Evolutionary conservation across 768 basidiomycete species (phyloP).

Genomic region (Lepiota brunneoincarnata): DNA sequence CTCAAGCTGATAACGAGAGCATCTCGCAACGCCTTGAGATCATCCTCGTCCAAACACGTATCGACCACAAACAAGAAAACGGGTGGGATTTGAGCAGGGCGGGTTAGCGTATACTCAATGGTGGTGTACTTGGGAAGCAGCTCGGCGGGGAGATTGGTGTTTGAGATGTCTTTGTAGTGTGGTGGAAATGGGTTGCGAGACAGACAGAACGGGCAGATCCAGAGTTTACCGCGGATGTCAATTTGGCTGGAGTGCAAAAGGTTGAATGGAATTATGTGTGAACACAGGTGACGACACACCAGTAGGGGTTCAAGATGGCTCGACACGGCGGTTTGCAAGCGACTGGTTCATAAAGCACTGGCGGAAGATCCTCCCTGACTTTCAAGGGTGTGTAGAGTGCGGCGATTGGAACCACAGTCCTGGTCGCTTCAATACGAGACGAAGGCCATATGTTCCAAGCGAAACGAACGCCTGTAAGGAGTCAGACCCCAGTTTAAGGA

Average conservation of each 20-base stretch:
- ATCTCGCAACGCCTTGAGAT: slow-evolving; percentile 92
- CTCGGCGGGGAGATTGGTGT: slow-evolving; percentile 95
- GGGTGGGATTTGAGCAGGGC: slow-evolving; percentile 89
- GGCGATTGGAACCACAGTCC: slow-evolving; percentile 98
- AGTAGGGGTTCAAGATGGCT: slow-evolving; percentile 96
- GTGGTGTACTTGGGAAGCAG: slow-evolving; percentile 98
- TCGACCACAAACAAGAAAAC: slow-evolving; percentile 97
- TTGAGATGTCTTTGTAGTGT: slow-evolving; percentile 98
- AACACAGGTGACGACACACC: slow-evolving; percentile 48
- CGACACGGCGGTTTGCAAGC: slow-evolving; percentile 98
- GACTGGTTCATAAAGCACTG: slow-evolving; percentile 96
- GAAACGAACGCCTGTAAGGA: slow-evolving; percentile 73
- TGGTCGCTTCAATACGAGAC: slow-evolving; percentile 95
- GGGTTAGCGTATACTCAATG: slow-evolving; percentile 97
- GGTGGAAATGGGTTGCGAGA: slow-evolving; percentile 96
- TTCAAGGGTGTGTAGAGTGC: slow-evolving; percentile 96
- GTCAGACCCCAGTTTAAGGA: not conserved
- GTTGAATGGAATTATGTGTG: not conserved
- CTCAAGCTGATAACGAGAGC: slow-evolving; percentile 93
- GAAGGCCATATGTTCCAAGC: slow-evolving; percentile 99
- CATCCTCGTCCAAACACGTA: slow-evolving; percentile 94
- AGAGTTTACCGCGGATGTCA: slow-evolving; percentile 96
- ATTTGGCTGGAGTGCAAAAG: slow-evolving; percentile 69
- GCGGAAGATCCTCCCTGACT: slow-evolving; percentile 89
- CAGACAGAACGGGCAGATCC: slow-evolving; percentile 99